phyloP scores from a whole-genome alignment of 2,329 filamentous ascomycete species.

The Pseudogymnoascus sp. region DNA sequence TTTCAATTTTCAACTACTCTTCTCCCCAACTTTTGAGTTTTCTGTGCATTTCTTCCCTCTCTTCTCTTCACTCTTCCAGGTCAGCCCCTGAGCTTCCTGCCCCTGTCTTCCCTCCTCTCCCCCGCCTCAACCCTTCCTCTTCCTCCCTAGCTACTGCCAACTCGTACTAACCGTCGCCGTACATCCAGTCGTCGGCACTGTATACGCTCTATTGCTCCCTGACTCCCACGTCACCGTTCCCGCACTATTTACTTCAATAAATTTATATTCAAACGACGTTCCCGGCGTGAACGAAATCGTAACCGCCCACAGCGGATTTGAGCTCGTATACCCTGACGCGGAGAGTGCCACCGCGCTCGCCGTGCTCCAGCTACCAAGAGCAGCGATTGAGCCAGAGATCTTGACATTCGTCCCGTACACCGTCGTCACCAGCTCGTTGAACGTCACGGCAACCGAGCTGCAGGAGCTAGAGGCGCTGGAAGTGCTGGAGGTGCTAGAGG shows the following conservation, averaged over 20 bases:
- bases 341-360: slow-evolving; percentile 49
- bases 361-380: slow-evolving; percentile 59
- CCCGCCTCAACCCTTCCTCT: too few relatives aligned
- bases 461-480: slow-evolving; percentile 13
- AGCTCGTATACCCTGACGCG: slow-evolving; percentile 51
- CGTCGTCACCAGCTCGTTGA: slow-evolving; percentile 54
- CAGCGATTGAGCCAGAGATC: slow-evolving; percentile 52
- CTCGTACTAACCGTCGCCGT: slow-evolving; percentile 20
- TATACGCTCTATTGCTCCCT: slow-evolving; percentile 37
- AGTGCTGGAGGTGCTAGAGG: not conserved
- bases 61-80: too few relatives aligned
- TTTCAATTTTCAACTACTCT: too few relatives aligned
- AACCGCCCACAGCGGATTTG: slow-evolving; percentile 56
- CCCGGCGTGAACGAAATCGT: slow-evolving; percentile 52
- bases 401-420: slow-evolving; percentile 58
- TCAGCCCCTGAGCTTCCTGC: too few relatives aligned
- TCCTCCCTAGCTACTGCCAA: slow-evolving; percentile 6
- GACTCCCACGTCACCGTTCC: slow-evolving; percentile 58
- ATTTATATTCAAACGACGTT: slow-evolving; percentile 60
- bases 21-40: too few relatives aligned
- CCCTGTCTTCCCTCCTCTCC: too few relatives aligned
- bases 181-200: slow-evolving; percentile 25
- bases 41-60: too few relatives aligned
- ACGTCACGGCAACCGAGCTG: slow-evolving; percentile 52
- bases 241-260: slow-evolving; percentile 51